Conservation (phyloP, 768 basidiomycete genomes). For the Boletus edulis region DNA sequence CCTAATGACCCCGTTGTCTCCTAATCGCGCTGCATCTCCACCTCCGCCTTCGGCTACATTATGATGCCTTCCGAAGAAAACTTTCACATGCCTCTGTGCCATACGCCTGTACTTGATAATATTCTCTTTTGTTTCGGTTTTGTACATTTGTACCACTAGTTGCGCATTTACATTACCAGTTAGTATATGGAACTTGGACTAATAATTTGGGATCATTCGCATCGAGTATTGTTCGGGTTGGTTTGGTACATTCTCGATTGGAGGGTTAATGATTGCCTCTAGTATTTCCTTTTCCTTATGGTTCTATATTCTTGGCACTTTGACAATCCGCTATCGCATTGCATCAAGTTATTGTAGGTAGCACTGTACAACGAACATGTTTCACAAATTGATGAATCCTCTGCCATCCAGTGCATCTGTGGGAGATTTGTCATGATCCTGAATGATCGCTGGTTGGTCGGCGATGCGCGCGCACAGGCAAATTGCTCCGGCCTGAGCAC, state of each 20-base stretch:
- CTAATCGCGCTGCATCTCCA: constrained; percentile 32
- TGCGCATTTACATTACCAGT: constrained; percentile 35
- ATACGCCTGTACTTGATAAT: constrained; percentile 35
- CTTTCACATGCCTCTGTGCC: constrained; percentile 25
- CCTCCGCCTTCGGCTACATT: constrained; percentile 10
- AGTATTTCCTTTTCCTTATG: constrained; percentile 23
- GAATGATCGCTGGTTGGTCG: not conserved
- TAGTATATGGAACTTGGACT: constrained; percentile 34
- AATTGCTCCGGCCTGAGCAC: not conserved
- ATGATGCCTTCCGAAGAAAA: constrained; percentile 23
- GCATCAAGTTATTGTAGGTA: constrained; percentile 31
- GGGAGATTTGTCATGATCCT: not conserved
- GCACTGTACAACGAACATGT: constrained; percentile 26
- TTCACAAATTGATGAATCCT: constrained; percentile 5
- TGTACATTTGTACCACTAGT: constrained; percentile 34
- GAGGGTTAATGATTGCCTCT: constrained; percentile 30
- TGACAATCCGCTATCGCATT: constrained; percentile 26
- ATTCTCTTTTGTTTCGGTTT: constrained; percentile 19
- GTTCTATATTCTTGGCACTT: constrained; percentile 29
- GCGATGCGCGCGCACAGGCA: constrained; percentile 1
- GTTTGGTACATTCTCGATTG: constrained; percentile 29
- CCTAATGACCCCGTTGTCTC: constrained; percentile 30
- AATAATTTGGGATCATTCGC: constrained; percentile 30
- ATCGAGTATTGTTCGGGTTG: constrained; percentile 29
- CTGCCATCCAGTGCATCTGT: not conserved